Base-by-base conservation (phyloP, 1,284 basidiomycete genomes). In the Trichosporon sp. region DNA sequence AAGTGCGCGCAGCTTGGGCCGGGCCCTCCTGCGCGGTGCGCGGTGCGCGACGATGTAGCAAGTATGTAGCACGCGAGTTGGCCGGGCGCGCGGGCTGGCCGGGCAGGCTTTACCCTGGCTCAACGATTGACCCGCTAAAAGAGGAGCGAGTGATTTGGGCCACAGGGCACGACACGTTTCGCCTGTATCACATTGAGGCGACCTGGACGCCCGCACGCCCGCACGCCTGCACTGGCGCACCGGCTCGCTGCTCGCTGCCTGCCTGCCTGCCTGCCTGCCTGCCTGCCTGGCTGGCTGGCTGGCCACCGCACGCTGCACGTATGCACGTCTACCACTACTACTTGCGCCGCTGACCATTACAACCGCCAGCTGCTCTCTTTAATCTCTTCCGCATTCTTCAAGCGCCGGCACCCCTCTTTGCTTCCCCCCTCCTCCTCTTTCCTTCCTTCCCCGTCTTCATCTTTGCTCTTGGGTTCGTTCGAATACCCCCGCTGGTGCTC, bases 161-260 rank as follows among this genome's bases (percentile, higher is more conserved):
- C 49, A 54, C 49, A 54, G 49, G 49, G 49, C 49, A 54, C 49
- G 49, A 54, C 49, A 54, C 49, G 49, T 54, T 54, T 54, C 49
- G 49, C 19, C 49, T 27, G 49, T 29, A 54, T 54, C 27, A 54
- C 49, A 29, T 27, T 54, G 49, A 16, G 25, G 14, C 34, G n/a
- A 14, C 4, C 40, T 16, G 37, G 37, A 19, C n/a, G n/a, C n/a
- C 37, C 37, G 37, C 37, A 19, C 37, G 9, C 19, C 40, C n/a
- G n/a, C 16, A 19, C 37, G 37, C n/a, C 37, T 40, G 37, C 37
- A 9, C 37, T 7, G 37, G 19, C 13, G 40, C 40, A 44, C 37
- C 40, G n/a, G n/a, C n/a, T n/a, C n/a, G n/a, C n/a, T n/a, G n/a
- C n/a, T n/a, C n/a, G n/a, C n/a, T n/a, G n/a, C n/a, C n/a, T n/a